Conservation (phyloP, 371 early-diverging fungal genomes). For the Mucor racemosus region DNA sequence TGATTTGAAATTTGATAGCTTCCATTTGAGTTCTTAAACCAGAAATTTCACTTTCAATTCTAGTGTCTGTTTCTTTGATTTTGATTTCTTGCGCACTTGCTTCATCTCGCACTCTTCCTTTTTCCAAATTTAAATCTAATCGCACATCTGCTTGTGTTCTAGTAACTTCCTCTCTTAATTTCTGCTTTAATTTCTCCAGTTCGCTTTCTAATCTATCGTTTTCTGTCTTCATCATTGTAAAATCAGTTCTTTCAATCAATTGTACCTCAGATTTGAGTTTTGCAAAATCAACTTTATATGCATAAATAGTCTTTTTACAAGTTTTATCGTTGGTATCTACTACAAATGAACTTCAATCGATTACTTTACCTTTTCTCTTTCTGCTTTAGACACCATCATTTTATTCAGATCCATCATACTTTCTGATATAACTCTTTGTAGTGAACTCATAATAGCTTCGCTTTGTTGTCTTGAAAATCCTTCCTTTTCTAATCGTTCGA, state of each 20-base stretch:
- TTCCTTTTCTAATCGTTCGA: slow-evolving; percentile 73
- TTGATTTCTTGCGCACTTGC: slow-evolving; percentile 83
- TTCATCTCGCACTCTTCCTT: slow-evolving; percentile 88
- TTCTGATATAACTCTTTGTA: slow-evolving; percentile 77
- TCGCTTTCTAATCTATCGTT: slow-evolving; percentile 80
- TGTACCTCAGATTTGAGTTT: slow-evolving; percentile 91
- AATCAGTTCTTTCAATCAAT: slow-evolving; percentile 91
- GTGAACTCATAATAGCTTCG: slow-evolving; percentile 77
- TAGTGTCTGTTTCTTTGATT: slow-evolving; percentile 86
- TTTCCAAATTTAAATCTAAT: slow-evolving; percentile 89
- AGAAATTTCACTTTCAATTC: slow-evolving; percentile 91
- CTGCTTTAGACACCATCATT: slow-evolving; percentile 80
- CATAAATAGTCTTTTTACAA: slow-evolving; percentile 70
- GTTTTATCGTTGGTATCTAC: too few relatives aligned
- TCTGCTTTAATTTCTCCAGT: slow-evolving; percentile 80
- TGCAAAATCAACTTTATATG: slow-evolving; percentile 90
- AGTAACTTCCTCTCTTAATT: slow-evolving; percentile 83
- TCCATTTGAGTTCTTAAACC: slow-evolving; percentile 89
- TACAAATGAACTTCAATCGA: too few relatives aligned
- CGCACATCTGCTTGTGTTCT: slow-evolving; percentile 89
- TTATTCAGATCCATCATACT: slow-evolving; percentile 66
- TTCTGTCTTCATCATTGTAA: slow-evolving; percentile 83
- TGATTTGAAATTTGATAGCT: slow-evolving; percentile 85
- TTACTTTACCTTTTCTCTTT: slow-evolving; percentile 76
- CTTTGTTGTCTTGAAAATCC: slow-evolving; percentile 79